A percentile compares a stretch with the other conserved stretches of the same genome.
phyloP scores from a whole-genome alignment of 1,284 basidiomycete species.

The Neotropicomus parvogracilis region DNA sequence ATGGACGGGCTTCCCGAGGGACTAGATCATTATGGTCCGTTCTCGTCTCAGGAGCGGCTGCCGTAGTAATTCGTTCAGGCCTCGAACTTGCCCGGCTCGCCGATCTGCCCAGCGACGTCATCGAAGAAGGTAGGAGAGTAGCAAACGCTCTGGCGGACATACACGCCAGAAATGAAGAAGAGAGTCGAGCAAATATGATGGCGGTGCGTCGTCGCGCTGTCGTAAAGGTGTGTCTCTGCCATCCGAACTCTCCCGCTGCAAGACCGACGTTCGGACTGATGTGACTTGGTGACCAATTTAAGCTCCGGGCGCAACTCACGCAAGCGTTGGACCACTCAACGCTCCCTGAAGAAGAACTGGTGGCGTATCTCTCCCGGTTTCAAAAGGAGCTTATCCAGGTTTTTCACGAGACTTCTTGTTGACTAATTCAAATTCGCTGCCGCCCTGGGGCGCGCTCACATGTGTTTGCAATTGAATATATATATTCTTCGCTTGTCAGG shows the following conservation, averaged over 20 bases:
- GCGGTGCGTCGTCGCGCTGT: constrained; percentile 63
- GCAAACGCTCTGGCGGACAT: constrained; percentile 57
- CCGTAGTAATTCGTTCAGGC: constrained; percentile 43
- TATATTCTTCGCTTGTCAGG: background rate
- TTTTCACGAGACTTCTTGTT: constrained; percentile 38
- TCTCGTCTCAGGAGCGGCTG: background rate
- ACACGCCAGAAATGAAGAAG: constrained; percentile 54
- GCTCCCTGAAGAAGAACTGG: constrained; percentile 63
- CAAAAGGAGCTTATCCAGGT: constrained; percentile 65
- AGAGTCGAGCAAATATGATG: constrained; percentile 58
- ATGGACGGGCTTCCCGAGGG: constrained; percentile 61
- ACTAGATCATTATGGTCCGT: constrained; percentile 62
- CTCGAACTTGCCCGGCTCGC: constrained; percentile 82
- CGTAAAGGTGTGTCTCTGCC: constrained; percentile 50
- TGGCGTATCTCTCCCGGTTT: constrained; percentile 59
- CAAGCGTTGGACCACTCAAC: constrained; percentile 68
- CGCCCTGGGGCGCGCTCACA: background rate
- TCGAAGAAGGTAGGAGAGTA: constrained; percentile 59
- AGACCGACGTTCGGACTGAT: background rate
- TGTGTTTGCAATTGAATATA: constrained; percentile 12
- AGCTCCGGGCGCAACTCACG: constrained; percentile 68
- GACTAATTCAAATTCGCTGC: constrained; percentile 3
- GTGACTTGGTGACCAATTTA: no score
- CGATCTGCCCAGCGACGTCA: constrained; percentile 69
- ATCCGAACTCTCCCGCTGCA: background rate